Evolutionary conservation across 768 basidiomycete species (phyloP).

Genomic region (Termitomyces eurrhizus): DNA sequence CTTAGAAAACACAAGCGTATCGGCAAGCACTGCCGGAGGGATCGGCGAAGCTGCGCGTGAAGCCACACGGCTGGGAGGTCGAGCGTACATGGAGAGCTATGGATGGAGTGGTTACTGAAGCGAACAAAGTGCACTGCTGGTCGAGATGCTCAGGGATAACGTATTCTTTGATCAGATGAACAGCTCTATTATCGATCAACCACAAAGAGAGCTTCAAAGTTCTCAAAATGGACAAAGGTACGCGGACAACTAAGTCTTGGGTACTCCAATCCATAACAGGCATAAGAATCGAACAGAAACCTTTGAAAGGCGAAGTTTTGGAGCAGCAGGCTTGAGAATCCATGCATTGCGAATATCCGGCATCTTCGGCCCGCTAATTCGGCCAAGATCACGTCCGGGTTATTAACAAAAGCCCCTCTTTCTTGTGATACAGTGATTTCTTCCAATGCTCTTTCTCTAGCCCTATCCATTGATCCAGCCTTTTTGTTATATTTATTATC

Average conservation of each 20-base stretch:
- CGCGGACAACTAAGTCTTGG: background rate
- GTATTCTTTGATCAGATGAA: constrained; percentile 5
- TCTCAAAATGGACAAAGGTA: background rate
- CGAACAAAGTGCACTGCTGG: background rate
- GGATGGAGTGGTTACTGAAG: background rate
- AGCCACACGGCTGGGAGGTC: constrained; percentile 15
- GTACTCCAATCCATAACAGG: background rate
- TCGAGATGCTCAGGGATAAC: background rate
- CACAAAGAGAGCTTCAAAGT: background rate
- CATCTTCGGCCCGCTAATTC: no score
- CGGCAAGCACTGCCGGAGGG: constrained; percentile 20
- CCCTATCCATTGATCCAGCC: no score
- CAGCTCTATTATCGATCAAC: constrained; percentile 3
- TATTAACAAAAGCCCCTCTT: no score
- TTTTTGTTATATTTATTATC: no score
- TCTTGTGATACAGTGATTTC: no score
- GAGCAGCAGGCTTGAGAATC: no score
- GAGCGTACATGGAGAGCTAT: constrained; percentile 4
- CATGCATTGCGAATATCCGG: no score
- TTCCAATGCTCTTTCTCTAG: no score
- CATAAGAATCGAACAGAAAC: background rate
- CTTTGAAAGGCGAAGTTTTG: no score
- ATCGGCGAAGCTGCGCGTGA: constrained; percentile 25
- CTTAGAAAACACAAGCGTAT: constrained; percentile 31
- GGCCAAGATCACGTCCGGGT: no score